A percentile compares a stretch with the other conserved stretches of the same genome.
phyloP scores from a whole-genome alignment of 1,139 yeast species.

The Candida anutae region DNA sequence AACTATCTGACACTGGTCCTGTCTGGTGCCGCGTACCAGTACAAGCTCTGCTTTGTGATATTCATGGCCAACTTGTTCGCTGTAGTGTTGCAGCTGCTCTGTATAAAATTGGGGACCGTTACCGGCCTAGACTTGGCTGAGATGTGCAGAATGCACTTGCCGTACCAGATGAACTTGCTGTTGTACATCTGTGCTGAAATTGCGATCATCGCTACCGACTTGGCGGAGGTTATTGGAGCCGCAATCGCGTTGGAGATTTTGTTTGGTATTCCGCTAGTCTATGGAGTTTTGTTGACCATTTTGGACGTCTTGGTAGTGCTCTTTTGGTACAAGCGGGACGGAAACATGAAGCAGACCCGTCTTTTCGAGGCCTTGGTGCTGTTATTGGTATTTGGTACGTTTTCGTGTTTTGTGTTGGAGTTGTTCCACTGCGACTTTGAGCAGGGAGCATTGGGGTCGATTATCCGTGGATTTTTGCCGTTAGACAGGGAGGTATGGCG shows the following conservation, averaged over 20 bases:
- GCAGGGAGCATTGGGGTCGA: conserved; percentile 24
- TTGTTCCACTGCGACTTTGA: conserved; percentile 44
- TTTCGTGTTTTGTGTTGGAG: conserved; percentile 56
- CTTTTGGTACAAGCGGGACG: conserved; percentile 67
- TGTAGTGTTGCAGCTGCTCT: conserved; percentile 59
- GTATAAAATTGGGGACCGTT: conserved; percentile 71
- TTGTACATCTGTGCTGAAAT: conserved; percentile 74
- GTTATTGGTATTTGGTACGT: conserved; percentile 53
- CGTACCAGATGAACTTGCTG: conserved; percentile 48
- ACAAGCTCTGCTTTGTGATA: conserved; percentile 55
- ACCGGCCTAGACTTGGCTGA: conserved; percentile 88
- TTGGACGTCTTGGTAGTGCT: conserved; percentile 64
- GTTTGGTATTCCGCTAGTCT: conserved; percentile 56
- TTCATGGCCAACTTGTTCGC: conserved; percentile 65
- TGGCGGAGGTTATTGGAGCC: conserved; percentile 86
- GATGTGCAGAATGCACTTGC: conserved; percentile 60
- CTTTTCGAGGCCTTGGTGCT: conserved; percentile 62
- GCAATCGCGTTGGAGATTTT: conserved; percentile 68
- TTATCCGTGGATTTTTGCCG: conserved; percentile 60
- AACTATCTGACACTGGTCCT: conserved; percentile 75
- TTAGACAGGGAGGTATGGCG: conserved; percentile 35
- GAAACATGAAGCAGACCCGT: conserved; percentile 57
- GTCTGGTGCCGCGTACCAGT: conserved; percentile 67
- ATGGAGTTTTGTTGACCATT: conserved; percentile 63
- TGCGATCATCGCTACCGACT: conserved; percentile 87